These are phyloP conservation scores for Clathrospora elynae DNA, from an alignment of 2,329 filamentous ascomycete genomes.

Conservation along the genomic window DNA sequence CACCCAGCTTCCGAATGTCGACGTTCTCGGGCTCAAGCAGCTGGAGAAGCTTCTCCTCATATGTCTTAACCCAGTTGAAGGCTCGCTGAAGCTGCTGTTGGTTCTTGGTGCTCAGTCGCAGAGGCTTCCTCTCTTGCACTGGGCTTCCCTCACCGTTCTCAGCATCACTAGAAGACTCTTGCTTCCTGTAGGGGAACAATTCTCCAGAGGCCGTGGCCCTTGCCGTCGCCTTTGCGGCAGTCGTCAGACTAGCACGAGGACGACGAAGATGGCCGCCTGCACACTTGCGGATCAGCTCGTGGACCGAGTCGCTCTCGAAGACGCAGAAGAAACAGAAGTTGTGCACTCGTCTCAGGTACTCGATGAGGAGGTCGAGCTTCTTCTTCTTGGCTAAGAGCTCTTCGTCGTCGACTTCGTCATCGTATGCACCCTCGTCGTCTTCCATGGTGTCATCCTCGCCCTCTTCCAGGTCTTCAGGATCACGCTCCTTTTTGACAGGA, in stretches of 20 bases:
- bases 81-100: constrained; percentile 92
- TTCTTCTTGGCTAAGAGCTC: constrained; percentile 93
- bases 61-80: constrained; percentile 98
- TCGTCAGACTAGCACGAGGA: constrained; percentile 82
- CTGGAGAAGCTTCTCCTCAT: constrained; percentile 94
- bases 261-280: constrained; percentile 95
- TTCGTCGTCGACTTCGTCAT: constrained; percentile 88
- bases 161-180: constrained; percentile 66
- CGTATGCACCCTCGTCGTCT: constrained; percentile 67
- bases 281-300: constrained; percentile 94
- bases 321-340: constrained; percentile 99
- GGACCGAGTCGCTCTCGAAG: constrained; percentile 95
- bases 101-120: constrained; percentile 71
- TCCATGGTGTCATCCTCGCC: constrained; percentile 68
- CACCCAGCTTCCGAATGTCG: constrained; percentile 88
- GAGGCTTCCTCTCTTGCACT: constrained; percentile 71
- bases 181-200: constrained; percentile 82
- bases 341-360: constrained; percentile 94
- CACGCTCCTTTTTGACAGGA: constrained; percentile 64
- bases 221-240: constrained; percentile 81
- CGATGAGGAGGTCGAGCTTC: constrained; percentile 91
- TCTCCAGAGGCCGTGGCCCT: constrained; percentile 81
- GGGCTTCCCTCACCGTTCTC: constrained; percentile 68
- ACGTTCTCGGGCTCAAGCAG: constrained; percentile 88
- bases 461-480: constrained; percentile 70